Percentiles rank a stretch among this genome's conserved stretches.
These are phyloP conservation scores for Candida jianshihensis DNA, from an alignment of 805 yeast genomes.

Conservation along the genomic window DNA sequence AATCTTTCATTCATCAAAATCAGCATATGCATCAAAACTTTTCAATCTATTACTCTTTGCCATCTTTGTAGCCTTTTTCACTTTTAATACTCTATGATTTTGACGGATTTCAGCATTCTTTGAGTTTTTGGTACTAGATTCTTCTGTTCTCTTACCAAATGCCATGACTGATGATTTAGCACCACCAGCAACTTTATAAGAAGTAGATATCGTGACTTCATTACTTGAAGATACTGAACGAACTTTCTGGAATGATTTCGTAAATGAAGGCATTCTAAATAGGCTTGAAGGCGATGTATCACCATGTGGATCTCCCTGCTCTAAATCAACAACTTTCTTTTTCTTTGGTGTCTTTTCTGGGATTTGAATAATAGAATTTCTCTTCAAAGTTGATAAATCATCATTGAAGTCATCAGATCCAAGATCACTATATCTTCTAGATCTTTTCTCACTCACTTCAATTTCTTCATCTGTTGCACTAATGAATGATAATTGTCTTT, in stretches of 20 bases:
- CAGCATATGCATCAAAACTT: constrained; percentile 5
- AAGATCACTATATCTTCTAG: constrained; percentile 18
- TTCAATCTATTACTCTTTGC: constrained; percentile 8
- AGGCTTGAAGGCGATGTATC: constrained; percentile 16
- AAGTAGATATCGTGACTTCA: constrained; percentile 45
- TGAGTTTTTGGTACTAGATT: constrained; percentile 4
- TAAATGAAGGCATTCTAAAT: constrained; percentile 33
- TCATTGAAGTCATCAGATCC: constrained; percentile 32
- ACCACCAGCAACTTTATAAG: constrained; percentile 49
- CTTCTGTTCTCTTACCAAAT: constrained; percentile 30
- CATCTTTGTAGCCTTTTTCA: constrained; percentile 15
- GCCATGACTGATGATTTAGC: constrained; percentile 53
- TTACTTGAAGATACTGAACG: constrained; percentile 35
- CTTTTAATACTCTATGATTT: constrained; percentile 20
- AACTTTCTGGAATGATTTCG: constrained; percentile 38
- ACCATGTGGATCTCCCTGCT: constrained; percentile 10
- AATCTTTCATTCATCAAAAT: constrained; percentile 2
- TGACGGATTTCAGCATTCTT: constrained; percentile 1
- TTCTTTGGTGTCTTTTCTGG: constrained; percentile 24
- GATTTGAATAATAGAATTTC: constrained; percentile 29
- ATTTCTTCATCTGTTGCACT: constrained; percentile 24
- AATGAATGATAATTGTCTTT: constrained; percentile 48
- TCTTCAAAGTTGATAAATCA: constrained; percentile 41
- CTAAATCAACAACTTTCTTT: constrained; percentile 15
- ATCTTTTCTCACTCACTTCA: constrained; percentile 17